These are phyloP conservation scores for Gardenia jasminoides DNA, from an alignment of 257 asterid genomes.

Conservation along the genomic window DNA sequence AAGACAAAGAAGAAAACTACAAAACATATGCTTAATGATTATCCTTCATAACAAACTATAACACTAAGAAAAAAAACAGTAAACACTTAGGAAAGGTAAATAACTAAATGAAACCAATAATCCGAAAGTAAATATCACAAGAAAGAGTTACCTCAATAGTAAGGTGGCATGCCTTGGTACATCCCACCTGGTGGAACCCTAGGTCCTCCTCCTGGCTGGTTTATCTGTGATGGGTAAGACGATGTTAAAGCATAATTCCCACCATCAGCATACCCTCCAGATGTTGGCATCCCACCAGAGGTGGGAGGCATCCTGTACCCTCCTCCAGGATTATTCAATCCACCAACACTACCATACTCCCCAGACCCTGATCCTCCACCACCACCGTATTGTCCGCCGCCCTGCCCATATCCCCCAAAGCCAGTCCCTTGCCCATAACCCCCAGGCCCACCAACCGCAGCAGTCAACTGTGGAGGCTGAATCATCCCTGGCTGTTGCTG, in stretches of 20 bases:
- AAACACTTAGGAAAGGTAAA: background rate
- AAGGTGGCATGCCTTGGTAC: slow-evolving; percentile 88
- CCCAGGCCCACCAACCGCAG: slow-evolving; percentile 52
- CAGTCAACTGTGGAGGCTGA: slow-evolving; percentile 48
- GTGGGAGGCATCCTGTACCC: slow-evolving; percentile 66
- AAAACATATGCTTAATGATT: background rate
- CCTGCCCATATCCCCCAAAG: slow-evolving; percentile 39
- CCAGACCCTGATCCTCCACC: slow-evolving; percentile 47
- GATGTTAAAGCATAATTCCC: slow-evolving; percentile 57
- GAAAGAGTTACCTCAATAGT: slow-evolving; percentile 62
- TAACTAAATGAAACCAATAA: background rate
- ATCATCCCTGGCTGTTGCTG: slow-evolving; percentile 61
- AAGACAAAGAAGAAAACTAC: background rate
- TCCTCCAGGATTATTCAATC: slow-evolving; percentile 50
- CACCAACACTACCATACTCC: slow-evolving; percentile 59
- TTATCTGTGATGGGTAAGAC: slow-evolving; percentile 54
- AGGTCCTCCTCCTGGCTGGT: slow-evolving; percentile 61
- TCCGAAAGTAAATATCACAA: background rate
- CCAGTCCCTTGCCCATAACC: slow-evolving; percentile 48
- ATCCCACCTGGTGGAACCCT: slow-evolving; percentile 63
- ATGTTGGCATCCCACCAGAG: slow-evolving; percentile 56
- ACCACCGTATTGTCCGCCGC: slow-evolving; percentile 39
- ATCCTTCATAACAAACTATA: background rate
- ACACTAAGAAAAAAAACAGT: too few relatives aligned
- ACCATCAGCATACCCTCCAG: slow-evolving; percentile 74